Base-by-base conservation (phyloP, 768 basidiomycete genomes). In the Suillus lakei region DNA sequence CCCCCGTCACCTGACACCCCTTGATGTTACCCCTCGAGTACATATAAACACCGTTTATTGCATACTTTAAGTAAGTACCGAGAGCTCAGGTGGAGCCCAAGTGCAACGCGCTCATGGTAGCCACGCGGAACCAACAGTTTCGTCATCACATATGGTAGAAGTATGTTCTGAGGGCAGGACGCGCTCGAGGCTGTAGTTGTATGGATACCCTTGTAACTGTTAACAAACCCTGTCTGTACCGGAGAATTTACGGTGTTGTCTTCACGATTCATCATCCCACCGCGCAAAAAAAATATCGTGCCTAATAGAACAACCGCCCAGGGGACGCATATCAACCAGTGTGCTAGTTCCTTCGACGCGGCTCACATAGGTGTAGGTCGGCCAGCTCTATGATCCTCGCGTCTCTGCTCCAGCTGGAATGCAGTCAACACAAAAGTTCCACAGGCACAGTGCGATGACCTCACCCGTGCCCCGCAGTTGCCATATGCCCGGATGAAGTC, bases 391-490 rank as follows among this genome's bases (percentile, higher is more conserved):
- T 89, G 82, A 72, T 91, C 89, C 39, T 84, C 84, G 72, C 85
- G 87, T 58, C 87, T 81, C 72, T 91, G 87, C 30, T 89, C 82
- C 62, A 92, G 83, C 92, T 93, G 60, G 21, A 55, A 51, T 55
- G 36, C 26, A 44, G 69, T 43, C 7, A 43, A 39, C 8, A 58
- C 30, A 61, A 44, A 63, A 69, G 53, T 53, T 53, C n/a, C 21
- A n/a, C 39, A n/a, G 34, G 62, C 43, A 43, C 13, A 23, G 18
- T 13, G 16, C 54, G 43, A 34, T 44, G 30, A 9, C 69, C 88
- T 69, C 68, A 92, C 91, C 92, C 91, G 93, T 66, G 86, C 77
- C 77, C 93, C 93, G 78, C 92, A 94, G 63, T 94, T 91, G 66
- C 88, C 81, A 74, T 93, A 94, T 8, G 90, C 92, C 72, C 90